Evolutionary conservation across 2,329 filamentous ascomycete genomes (phyloP).

Genomic region (Colletotrichum incanum): DNA sequence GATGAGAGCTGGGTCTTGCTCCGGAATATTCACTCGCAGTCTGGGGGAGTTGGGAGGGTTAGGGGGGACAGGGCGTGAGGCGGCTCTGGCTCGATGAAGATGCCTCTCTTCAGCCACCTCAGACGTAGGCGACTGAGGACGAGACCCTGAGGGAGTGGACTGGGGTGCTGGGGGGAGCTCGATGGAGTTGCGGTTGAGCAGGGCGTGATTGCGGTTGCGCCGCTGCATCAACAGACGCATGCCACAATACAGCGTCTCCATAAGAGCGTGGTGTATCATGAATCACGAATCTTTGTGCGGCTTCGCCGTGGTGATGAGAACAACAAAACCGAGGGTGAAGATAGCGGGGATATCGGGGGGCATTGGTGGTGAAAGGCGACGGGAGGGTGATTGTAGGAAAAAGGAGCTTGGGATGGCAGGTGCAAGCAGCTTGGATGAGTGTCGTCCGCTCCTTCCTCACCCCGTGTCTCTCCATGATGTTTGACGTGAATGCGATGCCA

Average conservation of each 20-base stretch:
- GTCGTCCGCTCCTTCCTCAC: constrained; percentile 17
- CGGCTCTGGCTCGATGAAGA: constrained; percentile 33
- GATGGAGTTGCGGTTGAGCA: constrained; percentile 33
- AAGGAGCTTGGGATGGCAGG: constrained; percentile 5
- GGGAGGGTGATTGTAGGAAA: neutral
- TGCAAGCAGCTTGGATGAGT: constrained; percentile 5
- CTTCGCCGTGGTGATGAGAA: neutral
- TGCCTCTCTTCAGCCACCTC: constrained; percentile 23
- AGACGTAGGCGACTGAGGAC: constrained; percentile 25
- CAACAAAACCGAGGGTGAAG: neutral
- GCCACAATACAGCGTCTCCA: constrained; percentile 31
- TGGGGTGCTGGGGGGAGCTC: constrained; percentile 34
- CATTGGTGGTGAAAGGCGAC: neutral
- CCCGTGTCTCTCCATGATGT: neutral
- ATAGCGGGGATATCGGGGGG: neutral
- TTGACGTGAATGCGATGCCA: constrained; percentile 5
- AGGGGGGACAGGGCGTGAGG: constrained; percentile 33
- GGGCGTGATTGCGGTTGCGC: constrained; percentile 25
- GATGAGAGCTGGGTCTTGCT: constrained; percentile 24
- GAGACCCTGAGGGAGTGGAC: constrained; percentile 34
- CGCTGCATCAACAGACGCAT: constrained; percentile 37
- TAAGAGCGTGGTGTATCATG: neutral
- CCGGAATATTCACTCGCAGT: constrained; percentile 8
- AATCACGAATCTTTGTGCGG: neutral
- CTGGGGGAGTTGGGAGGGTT: constrained; percentile 40